These are phyloP conservation scores for Persicaria tinctoria DNA, from an alignment of 148 eudicot species.

Conservation along the genomic window DNA sequence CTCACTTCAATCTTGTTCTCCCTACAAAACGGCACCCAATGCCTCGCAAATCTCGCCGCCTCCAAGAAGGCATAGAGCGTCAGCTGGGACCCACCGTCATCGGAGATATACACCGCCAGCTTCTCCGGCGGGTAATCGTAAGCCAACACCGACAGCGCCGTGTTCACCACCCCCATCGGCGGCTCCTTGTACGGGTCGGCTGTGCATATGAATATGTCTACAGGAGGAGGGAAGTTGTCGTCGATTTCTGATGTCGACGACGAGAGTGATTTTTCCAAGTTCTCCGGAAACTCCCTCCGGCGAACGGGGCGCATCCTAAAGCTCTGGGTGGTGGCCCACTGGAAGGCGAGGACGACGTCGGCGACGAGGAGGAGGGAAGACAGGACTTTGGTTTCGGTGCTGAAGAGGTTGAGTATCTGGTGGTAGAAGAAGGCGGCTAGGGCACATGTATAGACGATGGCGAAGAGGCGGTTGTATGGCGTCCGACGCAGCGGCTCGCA, in stretches of 20 bases:
- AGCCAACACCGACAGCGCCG: slow-evolving; percentile 80
- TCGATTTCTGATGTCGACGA: neutral
- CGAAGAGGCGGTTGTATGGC: slow-evolving; percentile 45
- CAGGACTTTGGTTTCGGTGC: slow-evolving; percentile 17
- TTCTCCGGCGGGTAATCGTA: slow-evolving; percentile 71
- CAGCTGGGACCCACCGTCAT: slow-evolving; percentile 71
- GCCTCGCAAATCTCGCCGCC: slow-evolving; percentile 58
- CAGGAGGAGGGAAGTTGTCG: slow-evolving; percentile 27
- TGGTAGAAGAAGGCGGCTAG: slow-evolving; percentile 41
- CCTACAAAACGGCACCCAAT: slow-evolving; percentile 70
- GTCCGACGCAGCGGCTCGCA: slow-evolving; percentile 24
- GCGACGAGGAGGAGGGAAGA: slow-evolving; percentile 36
- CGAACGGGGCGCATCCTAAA: slow-evolving; percentile 47
- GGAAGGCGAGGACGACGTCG: slow-evolving; percentile 44
- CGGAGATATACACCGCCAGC: slow-evolving; percentile 73
- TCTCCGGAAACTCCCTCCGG: slow-evolving; percentile 38
- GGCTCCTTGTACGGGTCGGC: slow-evolving; percentile 88
- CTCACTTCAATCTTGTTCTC: slow-evolving; percentile 36
- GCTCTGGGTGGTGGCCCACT: slow-evolving; percentile 48
- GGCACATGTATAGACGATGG: slow-evolving; percentile 38
- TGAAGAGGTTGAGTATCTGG: slow-evolving; percentile 27
- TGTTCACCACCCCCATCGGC: slow-evolving; percentile 63
- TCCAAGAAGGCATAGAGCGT: slow-evolving; percentile 71
- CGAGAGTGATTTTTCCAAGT: slow-evolving; percentile 21
- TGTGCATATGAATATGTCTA: slow-evolving; percentile 80